A percentile compares a stretch with the other conserved stretches of the same genome.
phyloP scores from a whole-genome alignment of 768 basidiomycete species.

The Macrocybe gigantea region DNA sequence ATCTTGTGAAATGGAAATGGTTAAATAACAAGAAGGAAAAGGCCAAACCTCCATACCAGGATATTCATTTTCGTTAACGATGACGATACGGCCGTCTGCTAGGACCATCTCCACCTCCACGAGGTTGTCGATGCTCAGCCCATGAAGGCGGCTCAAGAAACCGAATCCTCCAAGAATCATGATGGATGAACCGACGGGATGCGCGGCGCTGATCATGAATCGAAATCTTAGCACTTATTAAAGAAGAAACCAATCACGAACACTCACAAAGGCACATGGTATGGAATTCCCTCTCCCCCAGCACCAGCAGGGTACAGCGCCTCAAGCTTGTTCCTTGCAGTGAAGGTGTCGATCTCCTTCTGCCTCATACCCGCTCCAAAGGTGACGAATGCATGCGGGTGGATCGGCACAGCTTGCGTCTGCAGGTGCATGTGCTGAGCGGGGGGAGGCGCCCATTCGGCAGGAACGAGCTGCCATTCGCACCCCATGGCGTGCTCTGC shows the following conservation, averaged over 20 bases:
- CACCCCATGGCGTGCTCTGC: slow-evolving; percentile 30
- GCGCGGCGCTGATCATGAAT: slow-evolving; percentile 52
- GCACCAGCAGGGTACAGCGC: slow-evolving; percentile 44
- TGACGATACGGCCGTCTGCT: slow-evolving; percentile 82
- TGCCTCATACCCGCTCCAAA: slow-evolving; percentile 85
- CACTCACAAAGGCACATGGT: slow-evolving; percentile 75
- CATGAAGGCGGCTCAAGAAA: slow-evolving; percentile 75
- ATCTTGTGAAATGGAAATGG: slow-evolving; percentile 34
- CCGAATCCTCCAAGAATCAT: slow-evolving; percentile 90
- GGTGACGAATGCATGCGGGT: slow-evolving; percentile 74
- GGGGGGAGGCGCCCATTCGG: slow-evolving; percentile 9
- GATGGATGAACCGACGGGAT: slow-evolving; percentile 73
- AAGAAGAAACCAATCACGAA: slow-evolving; percentile 3
- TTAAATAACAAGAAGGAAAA: not conserved
- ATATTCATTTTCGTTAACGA: slow-evolving; percentile 66
- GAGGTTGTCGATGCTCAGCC: slow-evolving; percentile 84
- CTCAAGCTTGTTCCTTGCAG: slow-evolving; percentile 61
- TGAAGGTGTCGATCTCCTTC: slow-evolving; percentile 78
- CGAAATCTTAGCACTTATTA: slow-evolving; percentile 3
- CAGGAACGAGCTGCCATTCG: slow-evolving; percentile 16
- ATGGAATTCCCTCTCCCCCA: slow-evolving; percentile 45
- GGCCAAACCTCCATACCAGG: slow-evolving; percentile 39
- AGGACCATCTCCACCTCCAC: slow-evolving; percentile 91
- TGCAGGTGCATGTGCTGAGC: slow-evolving; percentile 30
- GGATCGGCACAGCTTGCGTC: slow-evolving; percentile 50